Conservation (phyloP, 73 alveolate genomes). For the Effrenium voratum region DNA sequence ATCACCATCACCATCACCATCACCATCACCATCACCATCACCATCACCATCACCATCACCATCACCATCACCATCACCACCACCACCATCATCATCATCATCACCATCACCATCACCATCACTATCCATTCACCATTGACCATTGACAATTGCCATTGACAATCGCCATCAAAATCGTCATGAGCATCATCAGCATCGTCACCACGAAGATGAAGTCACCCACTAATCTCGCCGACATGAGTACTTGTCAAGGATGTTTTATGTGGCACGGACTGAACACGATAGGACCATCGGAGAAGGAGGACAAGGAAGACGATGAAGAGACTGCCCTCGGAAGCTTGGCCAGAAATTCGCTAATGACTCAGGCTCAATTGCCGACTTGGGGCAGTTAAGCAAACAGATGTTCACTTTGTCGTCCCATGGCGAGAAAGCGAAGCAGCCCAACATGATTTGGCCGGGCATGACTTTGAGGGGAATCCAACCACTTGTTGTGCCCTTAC, state of each 20-base stretch:
- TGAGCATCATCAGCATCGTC: not conserved
- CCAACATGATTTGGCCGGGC: not conserved
- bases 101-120: no score
- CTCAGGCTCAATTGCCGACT: not conserved
- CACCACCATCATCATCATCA: no score
- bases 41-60: no score
- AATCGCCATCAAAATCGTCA: not conserved
- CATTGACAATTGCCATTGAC: not conserved
- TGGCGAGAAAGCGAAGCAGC: not conserved
- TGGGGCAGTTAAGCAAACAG: not conserved
- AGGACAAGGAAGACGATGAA: not conserved
- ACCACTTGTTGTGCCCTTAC: not conserved
- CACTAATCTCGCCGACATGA: not conserved
- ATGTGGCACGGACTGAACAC: not conserved
- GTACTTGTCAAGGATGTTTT: not conserved
- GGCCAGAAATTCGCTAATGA: not conserved
- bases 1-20: no score
- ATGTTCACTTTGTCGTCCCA: not conserved
- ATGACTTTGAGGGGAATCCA: not conserved
- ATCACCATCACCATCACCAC: no score
- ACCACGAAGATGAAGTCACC: not conserved
- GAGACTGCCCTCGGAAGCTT: not conserved
- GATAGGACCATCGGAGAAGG: not conserved
- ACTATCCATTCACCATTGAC: not conserved
- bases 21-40: no score